Conservation (phyloP, 257 asterid genomes). For the Solanum pimpinellifolium region DNA sequence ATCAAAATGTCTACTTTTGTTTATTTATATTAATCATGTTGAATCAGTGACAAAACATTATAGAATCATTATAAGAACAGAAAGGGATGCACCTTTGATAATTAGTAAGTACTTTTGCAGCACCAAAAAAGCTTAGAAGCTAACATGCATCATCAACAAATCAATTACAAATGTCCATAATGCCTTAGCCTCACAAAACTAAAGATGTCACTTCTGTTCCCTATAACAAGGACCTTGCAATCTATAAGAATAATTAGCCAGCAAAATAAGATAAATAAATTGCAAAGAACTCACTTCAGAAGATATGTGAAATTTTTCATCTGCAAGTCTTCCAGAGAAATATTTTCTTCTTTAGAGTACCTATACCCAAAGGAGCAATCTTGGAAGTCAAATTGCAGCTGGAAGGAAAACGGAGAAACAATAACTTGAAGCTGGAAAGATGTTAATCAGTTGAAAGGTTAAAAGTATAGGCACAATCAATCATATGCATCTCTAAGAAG, state of each 20-base stretch:
- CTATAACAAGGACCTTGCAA: background rate
- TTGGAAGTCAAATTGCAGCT: background rate
- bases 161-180: background rate
- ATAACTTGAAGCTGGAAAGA: background rate
- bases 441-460: background rate
- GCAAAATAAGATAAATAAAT: background rate
- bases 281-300: constrained; percentile 43
- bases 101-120: background rate
- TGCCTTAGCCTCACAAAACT: background rate
- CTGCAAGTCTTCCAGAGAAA: constrained; percentile 42
- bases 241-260: background rate
- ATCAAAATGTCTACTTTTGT: background rate
- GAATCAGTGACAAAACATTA: background rate
- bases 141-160: background rate
- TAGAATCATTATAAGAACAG: background rate
- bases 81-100: background rate
- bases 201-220: background rate
- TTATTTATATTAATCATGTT: background rate
- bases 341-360: constrained; percentile 92
- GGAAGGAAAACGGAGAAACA: background rate
- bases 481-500: background rate
- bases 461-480: background rate
- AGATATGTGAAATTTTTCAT: constrained; percentile 62
- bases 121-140: background rate
- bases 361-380: constrained; percentile 17